Evolutionary conservation across 1,284 basidiomycete genomes (phyloP).

Genomic region (Volvariella volvacea): DNA sequence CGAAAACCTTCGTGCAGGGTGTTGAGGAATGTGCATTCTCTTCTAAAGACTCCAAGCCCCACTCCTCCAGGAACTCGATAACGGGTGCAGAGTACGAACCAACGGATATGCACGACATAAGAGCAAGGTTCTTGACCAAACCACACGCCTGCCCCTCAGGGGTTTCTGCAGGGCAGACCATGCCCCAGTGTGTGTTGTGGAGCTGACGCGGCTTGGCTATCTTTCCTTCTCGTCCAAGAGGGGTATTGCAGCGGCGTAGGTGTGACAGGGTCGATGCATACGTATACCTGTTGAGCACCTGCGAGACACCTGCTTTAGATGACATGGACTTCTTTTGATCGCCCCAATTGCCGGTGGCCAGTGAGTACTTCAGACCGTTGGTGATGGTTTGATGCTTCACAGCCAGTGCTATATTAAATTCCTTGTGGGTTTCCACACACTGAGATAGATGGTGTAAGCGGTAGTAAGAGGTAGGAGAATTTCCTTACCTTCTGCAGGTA

Average conservation of each 20-base stretch:
- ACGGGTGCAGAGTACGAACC: constrained; percentile 95
- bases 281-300: constrained; percentile 97
- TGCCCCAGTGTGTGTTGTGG: constrained; percentile 99
- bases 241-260: constrained; percentile 96
- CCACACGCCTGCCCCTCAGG: constrained; percentile 99
- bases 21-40: constrained; percentile 82
- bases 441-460: constrained; percentile 21
- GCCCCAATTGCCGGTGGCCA: constrained; percentile 99
- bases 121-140: constrained; percentile 96
- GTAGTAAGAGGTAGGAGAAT: neutral
- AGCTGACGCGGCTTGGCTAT: constrained; percentile 99
- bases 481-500: constrained; percentile 88
- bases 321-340: constrained; percentile 99
- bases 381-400: constrained; percentile 97
- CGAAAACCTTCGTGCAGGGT: constrained; percentile 94
- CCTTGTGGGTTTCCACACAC: constrained; percentile 97
- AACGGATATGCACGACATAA: constrained; percentile 98
- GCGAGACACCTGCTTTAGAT: constrained; percentile 96
- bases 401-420: constrained; percentile 88
- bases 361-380: constrained; percentile 96
- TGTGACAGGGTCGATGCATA: constrained; percentile 98
- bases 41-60: constrained; percentile 90
- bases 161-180: constrained; percentile 99
- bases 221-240: constrained; percentile 97
- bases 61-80: constrained; percentile 98